phyloP scores from a whole-genome alignment of 495 filamentous ascomycete genomes.

The Daldinia bambusicola region DNA sequence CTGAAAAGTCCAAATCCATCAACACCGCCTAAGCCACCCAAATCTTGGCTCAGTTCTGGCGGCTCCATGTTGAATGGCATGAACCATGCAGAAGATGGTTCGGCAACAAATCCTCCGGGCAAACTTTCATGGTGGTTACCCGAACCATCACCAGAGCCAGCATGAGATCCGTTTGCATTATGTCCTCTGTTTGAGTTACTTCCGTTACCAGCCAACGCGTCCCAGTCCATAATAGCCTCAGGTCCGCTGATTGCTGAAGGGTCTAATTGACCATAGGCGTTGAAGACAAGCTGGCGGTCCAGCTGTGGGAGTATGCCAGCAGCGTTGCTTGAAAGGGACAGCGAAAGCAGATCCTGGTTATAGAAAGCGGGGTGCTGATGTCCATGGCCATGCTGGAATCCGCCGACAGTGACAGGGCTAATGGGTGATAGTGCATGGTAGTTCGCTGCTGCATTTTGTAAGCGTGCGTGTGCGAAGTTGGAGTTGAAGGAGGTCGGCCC shows the following conservation, averaged over 20 bases:
- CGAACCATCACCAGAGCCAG: conserved; percentile 53
- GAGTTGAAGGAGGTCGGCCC: conserved; percentile 54
- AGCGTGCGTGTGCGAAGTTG: conserved; percentile 50
- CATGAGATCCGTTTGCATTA: conserved; percentile 68
- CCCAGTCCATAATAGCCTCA: conserved; percentile 49
- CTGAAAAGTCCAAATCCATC: conserved; percentile 58
- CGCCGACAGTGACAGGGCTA: conserved; percentile 55
- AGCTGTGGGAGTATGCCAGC: conserved; percentile 66
- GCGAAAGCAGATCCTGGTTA: conserved; percentile 57
- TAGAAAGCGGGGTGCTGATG: conserved; percentile 55
- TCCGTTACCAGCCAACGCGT: conserved; percentile 44
- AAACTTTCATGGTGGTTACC: conserved; percentile 38
- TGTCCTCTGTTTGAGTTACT: conserved; percentile 66
- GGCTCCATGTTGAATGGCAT: conserved; percentile 94
- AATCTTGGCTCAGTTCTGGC: conserved; percentile 66
- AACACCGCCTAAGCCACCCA: conserved; percentile 52
- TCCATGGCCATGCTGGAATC: conserved; percentile 48
- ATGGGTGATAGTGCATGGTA: conserved; percentile 60
- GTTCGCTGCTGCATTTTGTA: conserved; percentile 48
- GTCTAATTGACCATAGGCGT: conserved; percentile 75
- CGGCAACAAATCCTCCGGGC: conserved; percentile 48
- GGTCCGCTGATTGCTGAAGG: conserved; percentile 51
- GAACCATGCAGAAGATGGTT: conserved; percentile 85
- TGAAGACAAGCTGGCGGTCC: conserved; percentile 81
- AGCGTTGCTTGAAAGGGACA: conserved; percentile 56